Conservation (phyloP, 2,329 filamentous ascomycete species). For the Sclerotinia sclerotiorum region DNA sequence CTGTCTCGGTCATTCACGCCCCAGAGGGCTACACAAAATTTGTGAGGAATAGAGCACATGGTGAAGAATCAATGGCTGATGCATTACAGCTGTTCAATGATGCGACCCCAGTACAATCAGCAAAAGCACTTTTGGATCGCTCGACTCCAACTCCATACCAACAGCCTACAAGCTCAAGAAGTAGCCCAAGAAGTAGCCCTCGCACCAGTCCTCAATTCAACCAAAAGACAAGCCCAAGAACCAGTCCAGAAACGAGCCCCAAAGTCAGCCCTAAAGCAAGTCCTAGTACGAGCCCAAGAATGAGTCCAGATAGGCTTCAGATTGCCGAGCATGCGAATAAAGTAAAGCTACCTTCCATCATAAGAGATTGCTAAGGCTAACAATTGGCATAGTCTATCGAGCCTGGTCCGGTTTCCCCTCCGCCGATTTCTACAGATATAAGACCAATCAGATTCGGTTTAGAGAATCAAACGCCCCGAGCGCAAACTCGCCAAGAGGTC, state of each 20-base stretch:
- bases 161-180: slow-evolving; percentile 30
- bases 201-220: slow-evolving; percentile 11
- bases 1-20: slow-evolving; percentile 87
- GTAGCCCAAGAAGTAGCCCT: slow-evolving; percentile 14
- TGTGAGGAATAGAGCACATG: slow-evolving; percentile 50
- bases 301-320: slow-evolving; percentile 10
- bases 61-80: slow-evolving; percentile 9
- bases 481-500: slow-evolving; percentile 78
- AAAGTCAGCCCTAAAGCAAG: slow-evolving; percentile 3
- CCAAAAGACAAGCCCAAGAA: slow-evolving; percentile 15
- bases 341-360: slow-evolving; percentile 25
- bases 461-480: slow-evolving; percentile 74
- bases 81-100: slow-evolving; percentile 4
- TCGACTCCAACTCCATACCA: slow-evolving; percentile 40
- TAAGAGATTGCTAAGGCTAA: background rate
- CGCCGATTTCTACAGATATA: slow-evolving; percentile 75
- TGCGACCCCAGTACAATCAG: slow-evolving; percentile 12
- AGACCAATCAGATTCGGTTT: slow-evolving; percentile 63
- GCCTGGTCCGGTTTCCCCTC: slow-evolving; percentile 48
- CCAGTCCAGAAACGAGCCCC: slow-evolving; percentile 1
- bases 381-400: slow-evolving; percentile 32
- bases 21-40: slow-evolving; percentile 80
- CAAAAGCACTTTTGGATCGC: slow-evolving; percentile 30
- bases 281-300: slow-evolving; percentile 8
- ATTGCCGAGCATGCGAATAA: slow-evolving; percentile 29